Evolutionary conservation across 2,329 filamentous ascomycete species (phyloP), one percentile per base, ranked within the genome.

Genomic region (Colletotrichum graminicola): DNA sequence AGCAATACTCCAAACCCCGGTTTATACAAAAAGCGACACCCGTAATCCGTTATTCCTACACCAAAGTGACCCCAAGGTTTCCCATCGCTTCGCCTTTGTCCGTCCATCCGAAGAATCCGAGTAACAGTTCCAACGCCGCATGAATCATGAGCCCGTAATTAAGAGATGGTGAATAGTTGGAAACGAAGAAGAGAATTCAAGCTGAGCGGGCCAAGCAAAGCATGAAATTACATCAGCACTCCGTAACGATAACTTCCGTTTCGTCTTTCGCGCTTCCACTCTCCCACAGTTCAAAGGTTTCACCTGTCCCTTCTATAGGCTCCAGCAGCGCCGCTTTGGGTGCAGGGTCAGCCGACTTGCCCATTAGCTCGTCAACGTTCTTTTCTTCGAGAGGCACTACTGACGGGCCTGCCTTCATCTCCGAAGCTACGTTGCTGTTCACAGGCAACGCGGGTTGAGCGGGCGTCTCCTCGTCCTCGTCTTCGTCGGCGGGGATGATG

Each of bases 251-350:
- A 29, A 72, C 66, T 68, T 86, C 85, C 1, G 79, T 76, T 67
- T 89, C 90, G 59, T 89, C 91, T 74, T 89, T 88, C 34, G 87
- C 86, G 79, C 90, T 92, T 34, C 85, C 87, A 77, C 90, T 93
- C 80, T 93, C 91, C 91, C 91, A 93, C 21, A 93, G 84, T 75
- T 92, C 90, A 76, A 93, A 89, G 77, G 81, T 85, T 75, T 90
- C 88, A 51, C 86, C 88, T 0, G 88, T 87, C 57, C 87, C 89
- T 64, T 91, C 88, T 6, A 91, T 83, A 0, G 88, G 86, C 66
- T 87, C 79, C 18, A 91, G 79, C 2, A 87, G 76, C 1, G 85
- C 83, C 2, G 86, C 86, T 62, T 83, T 81, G 34, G 82, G 79
- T 6, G 82, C 80, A 1, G 79, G 76, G 41, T 81, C 79, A 23